A percentile compares a stretch with the other conserved stretches of the same genome.
Evolutionary conservation across 2,329 filamentous ascomycete species (phyloP).

Genomic region (Lasiodiplodia citricola): DNA sequence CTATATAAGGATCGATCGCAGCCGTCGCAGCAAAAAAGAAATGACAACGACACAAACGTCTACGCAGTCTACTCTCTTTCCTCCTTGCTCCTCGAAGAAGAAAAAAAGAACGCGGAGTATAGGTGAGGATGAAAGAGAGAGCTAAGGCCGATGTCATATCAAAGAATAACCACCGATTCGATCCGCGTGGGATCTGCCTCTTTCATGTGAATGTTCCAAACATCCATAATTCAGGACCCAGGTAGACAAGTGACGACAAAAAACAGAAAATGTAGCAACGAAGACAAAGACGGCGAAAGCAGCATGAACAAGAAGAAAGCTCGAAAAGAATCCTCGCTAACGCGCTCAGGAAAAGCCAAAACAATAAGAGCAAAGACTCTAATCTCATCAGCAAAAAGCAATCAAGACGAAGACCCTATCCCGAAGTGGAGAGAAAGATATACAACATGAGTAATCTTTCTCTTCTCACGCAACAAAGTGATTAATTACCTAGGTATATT

Average conservation of each 20-base stretch:
- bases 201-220: neutral
- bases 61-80: no score
- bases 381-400: neutral
- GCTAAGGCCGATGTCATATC: no score
- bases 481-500: neutral
- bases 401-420: neutral
- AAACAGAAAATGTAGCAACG: neutral
- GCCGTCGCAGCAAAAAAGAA: no score
- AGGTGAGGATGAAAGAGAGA: neutral
- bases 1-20: no score
- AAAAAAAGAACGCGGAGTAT: no score
- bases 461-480: neutral
- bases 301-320: neutral
- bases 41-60: no score
- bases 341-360: neutral
- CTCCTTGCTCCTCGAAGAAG: no score
- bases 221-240: neutral
- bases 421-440: neutral
- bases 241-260: neutral
- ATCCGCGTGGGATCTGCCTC: neutral
- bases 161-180: neutral
- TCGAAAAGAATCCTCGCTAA: neutral
- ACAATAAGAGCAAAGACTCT: neutral
- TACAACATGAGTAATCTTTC: neutral
- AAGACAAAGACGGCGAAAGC: neutral